phyloP scores from a whole-genome alignment of 163 green algal genomes.

The Volvox carteri region DNA sequence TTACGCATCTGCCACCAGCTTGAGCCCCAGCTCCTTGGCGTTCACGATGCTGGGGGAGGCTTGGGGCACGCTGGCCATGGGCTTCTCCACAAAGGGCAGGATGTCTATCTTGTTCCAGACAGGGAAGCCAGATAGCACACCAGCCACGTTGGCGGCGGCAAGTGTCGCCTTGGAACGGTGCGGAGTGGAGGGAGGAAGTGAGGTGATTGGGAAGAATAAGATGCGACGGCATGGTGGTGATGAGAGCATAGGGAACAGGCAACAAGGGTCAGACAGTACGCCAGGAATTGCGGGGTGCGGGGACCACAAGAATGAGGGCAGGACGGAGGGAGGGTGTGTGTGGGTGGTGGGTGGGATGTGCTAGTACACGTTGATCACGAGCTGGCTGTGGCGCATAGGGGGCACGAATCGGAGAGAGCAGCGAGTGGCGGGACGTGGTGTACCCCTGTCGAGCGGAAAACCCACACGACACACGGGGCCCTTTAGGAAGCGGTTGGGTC shows the following conservation, averaged over 20 bases:
- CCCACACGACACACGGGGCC: too few species aligned
- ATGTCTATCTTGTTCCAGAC: slow-evolving; percentile 89
- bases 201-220: background rate
- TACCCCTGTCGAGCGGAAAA: too few species aligned
- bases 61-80: slow-evolving; percentile 82
- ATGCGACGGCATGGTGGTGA: background rate
- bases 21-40: slow-evolving; percentile 89
- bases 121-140: slow-evolving; percentile 78
- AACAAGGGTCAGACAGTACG: background rate
- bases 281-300: background rate
- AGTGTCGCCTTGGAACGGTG: slow-evolving; percentile 96
- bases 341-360: too few species aligned
- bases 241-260: background rate
- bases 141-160: slow-evolving; percentile 95
- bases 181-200: background rate
- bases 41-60: slow-evolving; percentile 96
- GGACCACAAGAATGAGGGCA: background rate
- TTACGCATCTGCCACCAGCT: slow-evolving; percentile 21
- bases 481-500: too few species aligned
- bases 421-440: too few species aligned
- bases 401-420: too few species aligned
- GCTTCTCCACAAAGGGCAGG: slow-evolving; percentile 90
- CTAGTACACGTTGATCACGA: too few species aligned
- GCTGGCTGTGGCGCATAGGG: too few species aligned
- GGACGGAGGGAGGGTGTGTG: too few species aligned